Evolutionary conservation across 768 basidiomycete species (phyloP), one percentile per base, ranked within the genome.

Genomic region (Collybiopsis luxurians): DNA sequence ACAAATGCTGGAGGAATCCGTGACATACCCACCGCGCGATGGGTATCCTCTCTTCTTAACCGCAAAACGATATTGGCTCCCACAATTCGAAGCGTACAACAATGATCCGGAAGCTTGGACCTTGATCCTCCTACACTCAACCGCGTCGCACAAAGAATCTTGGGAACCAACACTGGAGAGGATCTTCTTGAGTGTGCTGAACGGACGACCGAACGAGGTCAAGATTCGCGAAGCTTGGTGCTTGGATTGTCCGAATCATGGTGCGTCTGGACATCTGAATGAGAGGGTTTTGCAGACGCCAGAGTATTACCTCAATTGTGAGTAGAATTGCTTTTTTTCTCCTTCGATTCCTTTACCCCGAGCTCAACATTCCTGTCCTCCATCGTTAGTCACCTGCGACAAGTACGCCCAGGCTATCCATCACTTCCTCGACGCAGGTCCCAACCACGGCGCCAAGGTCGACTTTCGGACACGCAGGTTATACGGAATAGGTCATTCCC

Each of bases 191-290:
- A 65, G 73, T 24, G 66, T 69, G 17, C 42, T 56, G 36, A 50
- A 51, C n/a, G n/a, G n/a, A 28, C 46, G 57, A 11, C 48, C 55
- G 42, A 30, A 38, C 21, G 12, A 17, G n/a, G 60, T 73, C 26
- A 71, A 73, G 55, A 76, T 85, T 21, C 73, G 76, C 11, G 83
- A 86, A 61, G 86, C 84, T 19, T 89, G 86, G 85, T 75, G 77
- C 36, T 74, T 89, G 59, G 87, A 89, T 57, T 86, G 86, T 64
- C 87, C 87, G 2, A 89, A 89, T 63, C 87, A 89, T 64, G 87
- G 87, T 12, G 81, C 80, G 62, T 80, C 86, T 5, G 83, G 78
- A 0, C 55, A 66, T 51, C 63, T 85, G 60, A 89, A 89, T 65
- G 75, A 77, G 45, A 60, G 63, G n/a, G 65, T 73, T 1, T 70